A percentile compares a stretch with the other conserved stretches of the same genome.
phyloP scores from a whole-genome alignment of 176 grass and related monocot species.

The Oryza glumipatula region DNA sequence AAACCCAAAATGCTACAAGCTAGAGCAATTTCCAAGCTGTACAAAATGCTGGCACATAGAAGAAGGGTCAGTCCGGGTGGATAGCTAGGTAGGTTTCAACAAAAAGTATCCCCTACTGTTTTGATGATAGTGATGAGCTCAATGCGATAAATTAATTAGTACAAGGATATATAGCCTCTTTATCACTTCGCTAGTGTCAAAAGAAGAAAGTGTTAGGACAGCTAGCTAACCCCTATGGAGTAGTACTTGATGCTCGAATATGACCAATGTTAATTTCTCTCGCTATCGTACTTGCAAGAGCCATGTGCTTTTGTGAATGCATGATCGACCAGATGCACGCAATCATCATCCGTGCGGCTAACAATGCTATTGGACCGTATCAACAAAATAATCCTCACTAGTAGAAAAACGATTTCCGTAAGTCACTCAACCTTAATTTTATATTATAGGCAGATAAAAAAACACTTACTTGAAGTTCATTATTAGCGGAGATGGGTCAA shows the following conservation, averaged over 20 bases:
- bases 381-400: background rate
- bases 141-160: background rate
- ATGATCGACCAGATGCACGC: background rate
- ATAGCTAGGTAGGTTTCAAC: background rate
- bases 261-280: background rate
- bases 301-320: background rate
- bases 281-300: conserved; percentile 1
- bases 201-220: background rate
- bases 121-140: background rate
- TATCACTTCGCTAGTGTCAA: background rate
- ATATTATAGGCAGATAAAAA: no score
- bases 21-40: no score
- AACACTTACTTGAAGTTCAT: no score
- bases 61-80: no score
- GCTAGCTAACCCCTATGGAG: background rate
- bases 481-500: no score
- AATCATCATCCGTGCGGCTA: background rate
- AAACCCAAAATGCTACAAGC: no score
- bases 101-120: background rate
- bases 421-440: no score
- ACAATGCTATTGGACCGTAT: background rate
- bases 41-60: no score
- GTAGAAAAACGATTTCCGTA: no score
- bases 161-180: background rate
- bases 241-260: background rate